Percentiles rank a stretch among this genome's conserved stretches.
These are phyloP conservation scores for Myrica gale DNA, from an alignment of 306 rosid genomes.

Conservation along the genomic window DNA sequence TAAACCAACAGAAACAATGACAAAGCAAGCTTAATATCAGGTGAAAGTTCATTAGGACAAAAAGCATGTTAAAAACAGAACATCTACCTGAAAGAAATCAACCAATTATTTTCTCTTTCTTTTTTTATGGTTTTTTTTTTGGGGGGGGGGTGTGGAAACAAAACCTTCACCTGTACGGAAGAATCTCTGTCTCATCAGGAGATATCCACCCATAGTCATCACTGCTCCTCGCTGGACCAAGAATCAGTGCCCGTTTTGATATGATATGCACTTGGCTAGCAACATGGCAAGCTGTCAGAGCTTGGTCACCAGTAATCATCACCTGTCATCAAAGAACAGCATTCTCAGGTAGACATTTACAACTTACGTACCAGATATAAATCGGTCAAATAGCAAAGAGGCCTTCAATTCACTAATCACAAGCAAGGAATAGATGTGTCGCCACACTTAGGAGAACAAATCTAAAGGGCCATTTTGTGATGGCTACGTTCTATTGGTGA, in stretches of 20 bases:
- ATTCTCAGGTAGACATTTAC: background rate
- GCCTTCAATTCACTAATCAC: too few relatives aligned
- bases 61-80: slow-evolving; percentile 7
- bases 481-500: background rate
- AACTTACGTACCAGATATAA: background rate
- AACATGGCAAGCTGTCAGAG: slow-evolving; percentile 99
- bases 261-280: slow-evolving; percentile 94
- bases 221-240: slow-evolving; percentile 50
- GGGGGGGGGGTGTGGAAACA: background rate
- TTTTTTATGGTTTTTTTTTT: background rate
- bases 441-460: background rate
- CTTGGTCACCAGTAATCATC: slow-evolving; percentile 99
- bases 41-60: slow-evolving; percentile 2
- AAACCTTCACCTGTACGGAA: slow-evolving; percentile 61
- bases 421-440: background rate
- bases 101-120: background rate
- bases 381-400: background rate
- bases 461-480: background rate
- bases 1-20: background rate
- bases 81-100: background rate
- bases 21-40: slow-evolving; percentile 8
- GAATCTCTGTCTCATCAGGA: slow-evolving; percentile 72
- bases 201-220: slow-evolving; percentile 82
- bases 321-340: slow-evolving; percentile 45
- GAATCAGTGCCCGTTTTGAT: slow-evolving; percentile 83